A percentile compares a stretch with the other conserved stretches of the same genome.
Conservation (phyloP, 2,329 filamentous ascomycete genomes). For the Calcarisporium arbuscula region DNA sequence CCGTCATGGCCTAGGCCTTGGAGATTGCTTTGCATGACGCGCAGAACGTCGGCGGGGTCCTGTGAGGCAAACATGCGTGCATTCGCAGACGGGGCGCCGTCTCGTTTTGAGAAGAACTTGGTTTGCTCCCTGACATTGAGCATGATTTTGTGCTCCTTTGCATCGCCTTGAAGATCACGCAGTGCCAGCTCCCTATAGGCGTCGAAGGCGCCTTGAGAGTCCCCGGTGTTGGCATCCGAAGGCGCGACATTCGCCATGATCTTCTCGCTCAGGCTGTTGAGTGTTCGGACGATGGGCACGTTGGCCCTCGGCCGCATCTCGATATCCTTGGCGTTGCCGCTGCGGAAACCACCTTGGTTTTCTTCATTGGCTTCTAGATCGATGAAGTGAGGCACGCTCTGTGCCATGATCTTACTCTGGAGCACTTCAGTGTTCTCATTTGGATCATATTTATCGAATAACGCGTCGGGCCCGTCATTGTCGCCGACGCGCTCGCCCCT, state of each 20-base stretch:
- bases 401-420: slow-evolving; percentile 48
- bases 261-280: slow-evolving; percentile 89
- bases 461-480: slow-evolving; percentile 65
- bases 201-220: slow-evolving; percentile 56
- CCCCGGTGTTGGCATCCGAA: slow-evolving; percentile 61
- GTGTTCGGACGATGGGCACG: slow-evolving; percentile 78
- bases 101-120: slow-evolving; percentile 65
- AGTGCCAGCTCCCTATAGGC: slow-evolving; percentile 70
- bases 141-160: slow-evolving; percentile 69
- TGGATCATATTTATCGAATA: slow-evolving; percentile 82
- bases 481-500: slow-evolving; percentile 83
- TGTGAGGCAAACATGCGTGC: slow-evolving; percentile 58
- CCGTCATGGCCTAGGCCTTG: slow-evolving; percentile 41
- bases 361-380: slow-evolving; percentile 92
- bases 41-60: slow-evolving; percentile 61
- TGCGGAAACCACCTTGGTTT: slow-evolving; percentile 76
- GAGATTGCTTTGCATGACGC: slow-evolving; percentile 57
- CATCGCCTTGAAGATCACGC: slow-evolving; percentile 70
- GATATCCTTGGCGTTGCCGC: slow-evolving; percentile 79
- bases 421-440: slow-evolving; percentile 56
- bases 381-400: slow-evolving; percentile 79
- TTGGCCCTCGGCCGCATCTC: slow-evolving; percentile 83
- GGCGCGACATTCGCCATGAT: slow-evolving; percentile 84
- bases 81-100: slow-evolving; percentile 39
- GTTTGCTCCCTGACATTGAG: slow-evolving; percentile 86